Percentiles rank a stretch among this genome's conserved stretches.
phyloP scores from a whole-genome alignment of 1,139 yeast genomes.

The Hemisphaericaspora xylanilytica region DNA sequence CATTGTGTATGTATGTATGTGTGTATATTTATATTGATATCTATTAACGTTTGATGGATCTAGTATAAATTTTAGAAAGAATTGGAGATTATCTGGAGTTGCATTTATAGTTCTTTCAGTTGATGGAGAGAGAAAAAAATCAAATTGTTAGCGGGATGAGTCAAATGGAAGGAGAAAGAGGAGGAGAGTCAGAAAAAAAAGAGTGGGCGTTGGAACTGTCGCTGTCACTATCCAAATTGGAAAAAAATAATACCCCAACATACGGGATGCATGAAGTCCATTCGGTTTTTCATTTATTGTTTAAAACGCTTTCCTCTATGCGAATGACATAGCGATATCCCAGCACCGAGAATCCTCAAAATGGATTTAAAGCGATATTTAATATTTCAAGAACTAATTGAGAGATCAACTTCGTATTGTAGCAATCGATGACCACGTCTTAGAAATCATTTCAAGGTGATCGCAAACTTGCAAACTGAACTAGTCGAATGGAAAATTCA shows the following conservation, averaged over 20 bases:
- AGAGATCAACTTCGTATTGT: too few relatives aligned
- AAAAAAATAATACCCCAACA: slow-evolving; percentile 3
- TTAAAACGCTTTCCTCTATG: too few relatives aligned
- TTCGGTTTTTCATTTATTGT: too few relatives aligned
- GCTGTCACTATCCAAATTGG: not conserved
- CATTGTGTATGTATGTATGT: slow-evolving; percentile 17
- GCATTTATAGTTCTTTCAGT: not conserved
- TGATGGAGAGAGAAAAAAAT: too few relatives aligned
- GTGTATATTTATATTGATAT: not conserved
- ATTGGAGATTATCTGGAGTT: not conserved
- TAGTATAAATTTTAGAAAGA: not conserved
- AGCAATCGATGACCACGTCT: too few relatives aligned
- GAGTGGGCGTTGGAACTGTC: not conserved
- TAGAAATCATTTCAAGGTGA: too few relatives aligned
- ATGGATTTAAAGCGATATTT: too few relatives aligned
- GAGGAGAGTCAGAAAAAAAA: not conserved
- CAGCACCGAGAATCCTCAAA: too few relatives aligned
- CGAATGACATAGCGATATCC: too few relatives aligned
- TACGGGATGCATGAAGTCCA: not conserved
- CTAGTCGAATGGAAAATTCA: too few relatives aligned
- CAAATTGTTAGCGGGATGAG: slow-evolving; percentile 1
- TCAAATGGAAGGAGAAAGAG: not conserved
- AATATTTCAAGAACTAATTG: too few relatives aligned
- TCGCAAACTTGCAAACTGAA: too few relatives aligned
- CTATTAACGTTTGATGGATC: not conserved